Evolutionary conservation across 2,329 filamentous ascomycete genomes (phyloP).

Genomic region (Xylaria sp.): DNA sequence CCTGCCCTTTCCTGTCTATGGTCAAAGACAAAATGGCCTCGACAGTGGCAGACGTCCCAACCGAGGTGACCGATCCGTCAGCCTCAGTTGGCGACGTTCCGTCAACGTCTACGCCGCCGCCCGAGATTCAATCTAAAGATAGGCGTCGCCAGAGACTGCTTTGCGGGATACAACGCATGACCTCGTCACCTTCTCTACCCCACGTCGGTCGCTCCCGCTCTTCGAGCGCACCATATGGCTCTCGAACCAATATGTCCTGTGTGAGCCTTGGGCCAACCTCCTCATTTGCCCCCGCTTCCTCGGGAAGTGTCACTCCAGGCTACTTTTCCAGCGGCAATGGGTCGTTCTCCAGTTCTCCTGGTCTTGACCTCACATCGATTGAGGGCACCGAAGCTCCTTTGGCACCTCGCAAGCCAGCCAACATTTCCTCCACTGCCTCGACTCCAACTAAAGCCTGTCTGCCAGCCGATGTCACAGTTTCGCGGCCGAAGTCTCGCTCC

Average conservation of each 20-base stretch:
- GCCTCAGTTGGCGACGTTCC: slow-evolving; percentile 40
- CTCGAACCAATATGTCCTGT: slow-evolving; percentile 63
- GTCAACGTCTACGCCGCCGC: slow-evolving; percentile 34
- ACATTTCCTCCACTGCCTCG: slow-evolving; percentile 55
- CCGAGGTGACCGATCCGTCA: slow-evolving; percentile 35
- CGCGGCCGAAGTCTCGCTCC: slow-evolving; percentile 48
- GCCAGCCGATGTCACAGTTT: slow-evolving; percentile 70
- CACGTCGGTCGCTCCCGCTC: slow-evolving; percentile 73
- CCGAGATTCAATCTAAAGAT: slow-evolving; percentile 62
- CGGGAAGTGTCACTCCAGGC: slow-evolving; percentile 49
- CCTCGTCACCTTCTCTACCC: slow-evolving; percentile 79
- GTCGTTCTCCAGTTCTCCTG: slow-evolving; percentile 54
- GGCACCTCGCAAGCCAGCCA: slow-evolving; percentile 66
- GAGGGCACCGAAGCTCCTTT: slow-evolving; percentile 60
- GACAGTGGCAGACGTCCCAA: slow-evolving; percentile 13
- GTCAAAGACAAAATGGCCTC: slow-evolving; percentile 29
- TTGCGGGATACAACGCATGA: slow-evolving; percentile 80
- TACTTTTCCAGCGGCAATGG: slow-evolving; percentile 52
- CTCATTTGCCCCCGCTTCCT: slow-evolving; percentile 55
- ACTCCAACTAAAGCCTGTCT: slow-evolving; percentile 67
- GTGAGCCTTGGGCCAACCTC: slow-evolving; percentile 61
- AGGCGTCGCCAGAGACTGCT: slow-evolving; percentile 78
- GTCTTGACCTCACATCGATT: slow-evolving; percentile 54
- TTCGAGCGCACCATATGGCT: slow-evolving; percentile 74
- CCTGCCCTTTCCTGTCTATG: background rate